phyloP scores from a whole-genome alignment of 108 stramenopile genomes.

The Parmales sp. region DNA sequence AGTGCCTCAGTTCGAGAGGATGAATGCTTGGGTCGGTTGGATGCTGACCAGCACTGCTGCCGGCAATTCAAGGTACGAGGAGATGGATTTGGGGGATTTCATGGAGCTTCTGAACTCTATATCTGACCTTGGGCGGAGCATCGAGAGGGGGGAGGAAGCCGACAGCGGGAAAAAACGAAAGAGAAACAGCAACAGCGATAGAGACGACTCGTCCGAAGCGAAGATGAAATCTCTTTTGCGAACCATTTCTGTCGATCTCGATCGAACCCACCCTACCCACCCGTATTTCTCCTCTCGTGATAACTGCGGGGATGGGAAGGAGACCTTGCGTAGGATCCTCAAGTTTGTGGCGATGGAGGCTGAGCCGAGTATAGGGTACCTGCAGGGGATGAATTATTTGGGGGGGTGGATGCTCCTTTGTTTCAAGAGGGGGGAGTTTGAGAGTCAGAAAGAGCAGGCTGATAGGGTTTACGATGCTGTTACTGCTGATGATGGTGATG shows the following conservation, averaged over 20 bases:
- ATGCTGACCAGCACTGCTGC: not conserved
- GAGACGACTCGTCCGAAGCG: not conserved
- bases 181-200: not conserved
- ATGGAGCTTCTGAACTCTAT: not conserved
- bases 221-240: not conserved
- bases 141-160: not conserved
- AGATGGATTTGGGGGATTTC: not conserved
- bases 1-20: not conserved
- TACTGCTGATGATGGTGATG: too few species aligned
- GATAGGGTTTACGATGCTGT: too few species aligned
- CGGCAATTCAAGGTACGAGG: not conserved
- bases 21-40: not conserved
- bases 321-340: not conserved
- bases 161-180: not conserved
- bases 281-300: not conserved
- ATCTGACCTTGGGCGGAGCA: not conserved
- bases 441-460: not conserved
- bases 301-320: not conserved
- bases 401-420: not conserved
- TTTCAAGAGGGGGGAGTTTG: not conserved
- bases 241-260: not conserved
- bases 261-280: not conserved
- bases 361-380: not conserved
- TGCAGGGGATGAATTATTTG: constrained; percentile 11
- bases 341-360: not conserved